Evolutionary conservation across 306 rosid species (phyloP), one percentile per base, ranked within the genome.

Genomic region (Astragalus membranaceus): DNA sequence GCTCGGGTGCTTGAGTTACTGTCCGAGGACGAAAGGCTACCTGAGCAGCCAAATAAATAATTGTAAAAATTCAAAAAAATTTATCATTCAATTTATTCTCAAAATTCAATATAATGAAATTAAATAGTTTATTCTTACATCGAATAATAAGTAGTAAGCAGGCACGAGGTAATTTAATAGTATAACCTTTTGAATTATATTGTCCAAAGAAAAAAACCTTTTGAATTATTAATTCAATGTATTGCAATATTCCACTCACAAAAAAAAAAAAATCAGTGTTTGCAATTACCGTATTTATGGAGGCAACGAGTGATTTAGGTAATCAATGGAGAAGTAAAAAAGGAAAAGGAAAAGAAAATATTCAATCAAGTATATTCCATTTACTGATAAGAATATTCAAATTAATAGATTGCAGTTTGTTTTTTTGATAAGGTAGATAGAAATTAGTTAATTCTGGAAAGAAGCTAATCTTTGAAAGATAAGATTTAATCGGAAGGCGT

Each of bases 311-410:
- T n/a, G n/a, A n/a, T n/a, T n/a, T n/a, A n/a, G n/a, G n/a, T n/a
- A n/a, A n/a, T n/a, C n/a, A n/a, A n/a, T n/a, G n/a, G n/a, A n/a
- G n/a, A n/a, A n/a, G n/a, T n/a, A n/a, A n/a, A n/a, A n/a, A n/a
- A n/a, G n/a, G n/a, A n/a, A n/a, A n/a, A n/a, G n/a, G n/a, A n/a
- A n/a, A n/a, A n/a, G n/a, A n/a, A n/a, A n/a, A n/a, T n/a, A n/a
- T 37, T 26, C 33, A 13, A 39, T 13, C 16, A 48, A 37, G 83
- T 67, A 55, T 69, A 74, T 74, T 69, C 76, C 58, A 44, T 4
- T 8, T 42, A 30, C 15, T 53, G 12, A 3, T n/a, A 10, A 1
- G 73, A 47, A n/a, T n/a, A n/a, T n/a, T n/a, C n/a, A 74, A 74
- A 61, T 68, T 68, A 53, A 43, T 33, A 42, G 2, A 41, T 41